Base-by-base conservation (phyloP, 345 rosid genomes). In the Eucalyptus melliodora region DNA sequence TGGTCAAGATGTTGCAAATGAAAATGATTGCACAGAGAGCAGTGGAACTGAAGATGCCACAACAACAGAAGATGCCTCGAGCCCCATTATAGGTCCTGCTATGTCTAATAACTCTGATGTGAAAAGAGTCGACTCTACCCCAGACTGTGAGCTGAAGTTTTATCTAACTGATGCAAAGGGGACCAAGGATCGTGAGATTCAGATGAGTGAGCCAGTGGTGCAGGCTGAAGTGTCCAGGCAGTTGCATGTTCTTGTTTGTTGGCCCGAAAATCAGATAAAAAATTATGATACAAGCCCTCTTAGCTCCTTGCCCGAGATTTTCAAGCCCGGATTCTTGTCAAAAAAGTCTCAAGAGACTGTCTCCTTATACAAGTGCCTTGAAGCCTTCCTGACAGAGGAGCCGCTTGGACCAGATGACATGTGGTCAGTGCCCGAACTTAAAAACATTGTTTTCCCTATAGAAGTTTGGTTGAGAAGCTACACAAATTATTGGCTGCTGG, bases 371-470 rank as follows among this genome's bases (percentile, higher is more conserved):
- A 97, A 94, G 89, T 97, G 99, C 93, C 99, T 97, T 86, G 98
- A 97, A 95, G 98, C 99, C 89, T 98, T 98, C 96, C 92, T 98
- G 91, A 97, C 90, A 69, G 99, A 96, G 93, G 99, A 98, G 94
- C 99, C 99, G 34, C 98, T 98, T 92, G 99, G 99, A 90, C 99
- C 99, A 49, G 99, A 98, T 91, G 99, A 98, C 92, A 98, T 97
- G 99, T 97, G 99, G 99, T 98, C 69, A 95, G 98, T 95, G 86
- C 87, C 86, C 30, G 2, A 47, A 77, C 47, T 77, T 77, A 40
- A 72, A 34, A 72, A 21, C 85, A 37, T 21, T 23, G 30, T 77
- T 77, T 77, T 77, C 47, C 85, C 27, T 77, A 21, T 77, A 77
- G 85, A 77, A 77, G 85, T 77, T 77, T 77, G 47, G 85, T 77